Conservation (phyloP, 139 green algal genomes). For the Deuterostichococcus epilithicus region DNA sequence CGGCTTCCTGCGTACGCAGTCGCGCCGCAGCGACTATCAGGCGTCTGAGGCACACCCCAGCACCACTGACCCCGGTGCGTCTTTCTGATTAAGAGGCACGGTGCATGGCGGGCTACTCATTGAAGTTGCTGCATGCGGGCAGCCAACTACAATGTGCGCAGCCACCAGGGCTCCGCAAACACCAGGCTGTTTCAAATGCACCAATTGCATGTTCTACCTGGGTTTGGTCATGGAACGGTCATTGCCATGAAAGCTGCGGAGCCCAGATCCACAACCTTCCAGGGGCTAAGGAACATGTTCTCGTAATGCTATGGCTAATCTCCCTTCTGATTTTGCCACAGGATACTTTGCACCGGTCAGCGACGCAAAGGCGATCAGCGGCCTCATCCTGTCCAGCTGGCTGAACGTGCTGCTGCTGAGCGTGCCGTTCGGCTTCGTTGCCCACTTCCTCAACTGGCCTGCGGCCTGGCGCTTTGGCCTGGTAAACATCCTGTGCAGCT, state of each 20-base stretch:
- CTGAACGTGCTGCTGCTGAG: constrained; percentile 72
- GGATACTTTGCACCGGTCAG: constrained; percentile 26
- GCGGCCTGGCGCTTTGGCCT: constrained; percentile 44
- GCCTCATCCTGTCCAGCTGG: constrained; percentile 46
- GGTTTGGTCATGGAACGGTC: not conserved
- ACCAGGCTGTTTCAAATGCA: too few relatives aligned
- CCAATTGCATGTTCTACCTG: too few relatives aligned
- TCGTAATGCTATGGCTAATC: not conserved
- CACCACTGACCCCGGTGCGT: too few relatives aligned
- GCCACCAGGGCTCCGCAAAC: too few relatives aligned
- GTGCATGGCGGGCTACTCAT: too few relatives aligned
- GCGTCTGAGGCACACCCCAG: too few relatives aligned
- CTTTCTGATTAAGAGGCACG: too few relatives aligned
- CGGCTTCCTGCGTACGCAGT: not conserved
- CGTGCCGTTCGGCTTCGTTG: constrained; percentile 56
- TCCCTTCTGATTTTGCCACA: not conserved
- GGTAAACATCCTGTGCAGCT: constrained; percentile 17
- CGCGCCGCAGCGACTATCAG: too few relatives aligned
- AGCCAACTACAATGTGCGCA: too few relatives aligned
- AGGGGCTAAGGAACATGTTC: not conserved
- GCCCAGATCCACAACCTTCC: not conserved
- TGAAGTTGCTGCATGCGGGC: too few relatives aligned
- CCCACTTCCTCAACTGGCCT: constrained; percentile 30
- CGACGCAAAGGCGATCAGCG: constrained; percentile 25
- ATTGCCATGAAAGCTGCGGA: not conserved